Conservation (phyloP, 129 eudicot genomes). For the Tanacetum coccineum region DNA sequence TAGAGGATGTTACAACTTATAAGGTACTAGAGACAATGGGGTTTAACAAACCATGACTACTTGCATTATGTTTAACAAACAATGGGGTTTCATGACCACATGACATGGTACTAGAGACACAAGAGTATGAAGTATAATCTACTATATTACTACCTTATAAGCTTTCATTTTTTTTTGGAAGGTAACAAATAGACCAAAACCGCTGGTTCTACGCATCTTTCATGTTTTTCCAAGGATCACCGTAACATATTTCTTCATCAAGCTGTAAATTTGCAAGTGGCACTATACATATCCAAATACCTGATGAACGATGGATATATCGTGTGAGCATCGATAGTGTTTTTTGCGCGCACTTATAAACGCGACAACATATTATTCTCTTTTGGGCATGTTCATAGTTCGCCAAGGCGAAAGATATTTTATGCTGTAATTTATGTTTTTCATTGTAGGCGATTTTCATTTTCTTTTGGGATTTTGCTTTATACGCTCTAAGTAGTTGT, state of each 20-base stretch:
- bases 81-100: background rate
- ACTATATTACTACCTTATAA: slow-evolving; percentile 5
- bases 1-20: background rate
- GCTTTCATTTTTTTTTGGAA: background rate
- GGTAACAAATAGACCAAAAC: slow-evolving; percentile 2
- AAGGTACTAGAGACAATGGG: slow-evolving; percentile 11
- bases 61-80: slow-evolving; percentile 8
- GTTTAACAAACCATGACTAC: slow-evolving; percentile 20
- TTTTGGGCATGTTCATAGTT: too few relatives aligned
- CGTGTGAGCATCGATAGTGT: too few relatives aligned
- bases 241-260: background rate
- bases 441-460: too few relatives aligned
- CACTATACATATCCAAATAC: too few relatives aligned
- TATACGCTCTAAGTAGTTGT: too few relatives aligned
- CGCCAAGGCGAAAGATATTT: too few relatives aligned
- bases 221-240: slow-evolving; percentile 1
- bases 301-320: too few relatives aligned
- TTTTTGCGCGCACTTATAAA: too few relatives aligned
- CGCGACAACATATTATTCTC: too few relatives aligned
- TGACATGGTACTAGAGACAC: slow-evolving; percentile 17
- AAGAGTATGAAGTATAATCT: slow-evolving; percentile 12
- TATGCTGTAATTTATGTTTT: too few relatives aligned
- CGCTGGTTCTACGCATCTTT: background rate
- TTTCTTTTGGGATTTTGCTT: too few relatives aligned
- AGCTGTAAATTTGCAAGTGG: background rate